A percentile compares a stretch with the other conserved stretches of the same genome.
Evolutionary conservation across 2,329 filamentous ascomycete genomes (phyloP).

Genomic region (Graphilbum fragrans): DNA sequence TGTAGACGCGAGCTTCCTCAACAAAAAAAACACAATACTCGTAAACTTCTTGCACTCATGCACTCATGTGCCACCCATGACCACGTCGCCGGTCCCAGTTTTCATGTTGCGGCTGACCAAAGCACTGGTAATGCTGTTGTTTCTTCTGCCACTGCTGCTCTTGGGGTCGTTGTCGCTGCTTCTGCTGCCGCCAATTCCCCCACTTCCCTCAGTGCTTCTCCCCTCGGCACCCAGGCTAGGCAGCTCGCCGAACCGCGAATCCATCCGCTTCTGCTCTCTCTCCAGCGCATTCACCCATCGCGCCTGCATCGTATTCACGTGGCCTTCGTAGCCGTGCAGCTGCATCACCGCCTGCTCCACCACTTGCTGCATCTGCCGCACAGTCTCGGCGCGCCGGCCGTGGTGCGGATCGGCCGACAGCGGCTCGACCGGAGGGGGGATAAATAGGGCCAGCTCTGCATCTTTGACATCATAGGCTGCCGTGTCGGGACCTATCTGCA

Average conservation of each 20-base stretch:
- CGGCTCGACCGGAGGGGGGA: neutral
- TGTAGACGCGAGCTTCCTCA: no score
- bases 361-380: slow-evolving; percentile 11
- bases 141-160: neutral
- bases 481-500: slow-evolving; percentile 8
- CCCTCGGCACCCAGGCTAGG: slow-evolving; percentile 1
- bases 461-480: slow-evolving; percentile 14
- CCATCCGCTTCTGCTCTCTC: slow-evolving; percentile 13
- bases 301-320: slow-evolving; percentile 12
- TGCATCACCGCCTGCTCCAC: slow-evolving; percentile 10
- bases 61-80: neutral
- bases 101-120: neutral
- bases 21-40: no score
- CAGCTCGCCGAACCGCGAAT: slow-evolving; percentile 10
- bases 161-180: no score
- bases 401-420: neutral
- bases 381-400: slow-evolving; percentile 5
- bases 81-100: neutral
- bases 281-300: slow-evolving; percentile 12
- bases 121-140: neutral
- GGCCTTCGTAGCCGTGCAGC: slow-evolving; percentile 11
- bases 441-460: slow-evolving; percentile 4
- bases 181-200: neutral
- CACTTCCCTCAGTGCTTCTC: no score
- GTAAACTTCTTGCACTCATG: no score